A percentile compares a stretch with the other conserved stretches of the same genome.
Evolutionary conservation across 148 eudicot species (phyloP).

Genomic region (Vaccinium corymbosum): DNA sequence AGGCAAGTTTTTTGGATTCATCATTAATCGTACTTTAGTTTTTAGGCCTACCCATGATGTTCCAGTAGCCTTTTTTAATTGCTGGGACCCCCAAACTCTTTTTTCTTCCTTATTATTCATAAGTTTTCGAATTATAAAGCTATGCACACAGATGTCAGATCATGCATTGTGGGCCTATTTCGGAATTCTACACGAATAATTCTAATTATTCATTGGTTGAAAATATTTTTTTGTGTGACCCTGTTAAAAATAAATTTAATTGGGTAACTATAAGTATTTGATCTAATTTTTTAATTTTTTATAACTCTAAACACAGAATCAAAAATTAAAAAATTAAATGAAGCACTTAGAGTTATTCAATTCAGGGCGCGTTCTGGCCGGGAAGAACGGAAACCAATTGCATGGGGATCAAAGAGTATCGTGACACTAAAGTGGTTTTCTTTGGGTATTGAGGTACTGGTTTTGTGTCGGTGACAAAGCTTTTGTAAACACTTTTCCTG

Average conservation of each 20-base stretch:
- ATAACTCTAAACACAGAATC: too few species aligned
- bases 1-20: background rate
- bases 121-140: background rate
- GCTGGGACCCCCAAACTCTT: background rate
- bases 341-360: too few species aligned
- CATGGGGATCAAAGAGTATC: background rate
- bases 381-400: background rate
- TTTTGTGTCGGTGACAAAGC: background rate
- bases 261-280: too few species aligned
- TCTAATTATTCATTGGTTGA: too few species aligned
- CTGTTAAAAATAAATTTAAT: too few species aligned
- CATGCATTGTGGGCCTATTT: too few species aligned
- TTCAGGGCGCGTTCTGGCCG: too few species aligned
- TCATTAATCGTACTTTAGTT: background rate
- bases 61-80: background rate
- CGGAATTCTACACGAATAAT: too few species aligned
- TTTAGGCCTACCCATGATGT: background rate
- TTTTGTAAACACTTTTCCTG: background rate
- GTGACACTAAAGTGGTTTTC: slow-evolving; percentile 1
- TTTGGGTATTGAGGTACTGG: background rate
- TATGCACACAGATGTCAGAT: too few species aligned
- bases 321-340: too few species aligned
- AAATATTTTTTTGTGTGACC: too few species aligned
- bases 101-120: background rate
- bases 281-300: too few species aligned